A percentile compares a stretch with the other conserved stretches of the same genome.
phyloP scores from a whole-genome alignment of 345 rosid species.

The Viola odorata region DNA sequence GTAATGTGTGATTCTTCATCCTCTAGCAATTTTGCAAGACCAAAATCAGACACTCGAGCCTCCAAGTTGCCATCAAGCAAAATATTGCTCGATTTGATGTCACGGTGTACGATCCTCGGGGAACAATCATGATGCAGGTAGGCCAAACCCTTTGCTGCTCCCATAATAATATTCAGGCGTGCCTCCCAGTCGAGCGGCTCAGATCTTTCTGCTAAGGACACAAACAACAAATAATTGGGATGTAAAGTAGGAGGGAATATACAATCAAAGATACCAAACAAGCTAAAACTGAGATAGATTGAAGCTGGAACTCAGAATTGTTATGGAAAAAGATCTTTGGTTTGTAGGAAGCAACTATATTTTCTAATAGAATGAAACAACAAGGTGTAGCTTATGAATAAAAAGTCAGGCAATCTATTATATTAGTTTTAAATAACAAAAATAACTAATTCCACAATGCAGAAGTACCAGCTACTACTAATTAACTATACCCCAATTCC shows the following conservation, averaged over 20 bases:
- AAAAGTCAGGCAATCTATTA: too few species aligned
- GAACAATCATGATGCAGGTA: constrained; percentile 98
- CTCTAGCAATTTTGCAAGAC: constrained; percentile 89
- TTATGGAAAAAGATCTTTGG: too few species aligned
- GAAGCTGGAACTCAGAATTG: too few species aligned
- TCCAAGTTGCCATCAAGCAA: constrained; percentile 92
- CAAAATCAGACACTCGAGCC: constrained; percentile 98
- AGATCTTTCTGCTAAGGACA: constrained; percentile 57
- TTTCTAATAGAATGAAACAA: too few species aligned
- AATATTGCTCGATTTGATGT: constrained; percentile 96
- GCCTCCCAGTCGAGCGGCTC: constrained; percentile 96
- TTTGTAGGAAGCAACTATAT: too few species aligned
- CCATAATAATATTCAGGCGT: constrained; percentile 78
- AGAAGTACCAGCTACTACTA: too few species aligned
- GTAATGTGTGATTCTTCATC: constrained; percentile 99
- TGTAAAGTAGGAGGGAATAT: too few species aligned
- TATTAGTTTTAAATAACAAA: too few species aligned
- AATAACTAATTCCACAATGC: too few species aligned
- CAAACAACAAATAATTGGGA: constrained; percentile 3
- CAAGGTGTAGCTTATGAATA: too few species aligned
- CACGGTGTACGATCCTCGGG: constrained; percentile 98
- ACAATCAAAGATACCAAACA: too few species aligned
- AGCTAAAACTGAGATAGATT: background rate
- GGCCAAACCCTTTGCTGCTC: constrained; percentile 98
- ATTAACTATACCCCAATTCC: too few species aligned